A percentile compares a stretch with the other conserved stretches of the same genome.
These are phyloP conservation scores for Drechslera avenae DNA, from an alignment of 2,329 filamentous ascomycete species.

Conservation along the genomic window DNA sequence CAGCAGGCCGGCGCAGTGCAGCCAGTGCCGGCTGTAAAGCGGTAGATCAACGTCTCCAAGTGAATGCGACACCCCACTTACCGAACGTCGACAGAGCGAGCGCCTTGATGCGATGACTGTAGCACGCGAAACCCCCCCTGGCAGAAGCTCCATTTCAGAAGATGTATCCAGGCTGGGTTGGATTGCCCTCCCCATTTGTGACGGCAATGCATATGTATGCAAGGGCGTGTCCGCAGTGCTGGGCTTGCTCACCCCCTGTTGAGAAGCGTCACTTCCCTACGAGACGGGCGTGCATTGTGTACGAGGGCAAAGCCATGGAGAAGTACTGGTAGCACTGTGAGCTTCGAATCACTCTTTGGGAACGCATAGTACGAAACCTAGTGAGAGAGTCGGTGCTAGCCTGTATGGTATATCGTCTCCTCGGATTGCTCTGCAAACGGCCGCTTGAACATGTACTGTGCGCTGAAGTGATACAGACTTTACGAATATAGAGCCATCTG, in stretches of 20 bases:
- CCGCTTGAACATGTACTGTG: slow-evolving; percentile 22
- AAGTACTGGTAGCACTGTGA: slow-evolving; percentile 2
- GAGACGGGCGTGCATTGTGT: slow-evolving; percentile 21
- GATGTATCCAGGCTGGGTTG: not conserved
- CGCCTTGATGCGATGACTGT: slow-evolving; percentile 18
- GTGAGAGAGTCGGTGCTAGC: slow-evolving; percentile 25
- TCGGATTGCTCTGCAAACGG: slow-evolving; percentile 23
- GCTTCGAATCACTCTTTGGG: slow-evolving; percentile 16
- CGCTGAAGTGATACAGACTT: slow-evolving; percentile 32
- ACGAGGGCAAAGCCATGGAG: not conserved
- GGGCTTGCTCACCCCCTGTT: slow-evolving; percentile 14
- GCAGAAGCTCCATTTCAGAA: slow-evolving; percentile 11
- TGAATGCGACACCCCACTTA: slow-evolving; percentile 17
- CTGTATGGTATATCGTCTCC: slow-evolving; percentile 16
- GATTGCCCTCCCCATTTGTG: slow-evolving; percentile 18
- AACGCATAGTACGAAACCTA: slow-evolving; percentile 20
- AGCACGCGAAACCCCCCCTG: slow-evolving; percentile 21
- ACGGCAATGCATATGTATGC: slow-evolving; percentile 28
- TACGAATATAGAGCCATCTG: slow-evolving; percentile 32
- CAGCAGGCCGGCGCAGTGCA: slow-evolving; percentile 30
- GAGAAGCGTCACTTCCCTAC: slow-evolving; percentile 22
- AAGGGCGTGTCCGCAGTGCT: slow-evolving; percentile 29
- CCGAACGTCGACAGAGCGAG: slow-evolving; percentile 14
- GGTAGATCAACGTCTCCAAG: slow-evolving; percentile 12
- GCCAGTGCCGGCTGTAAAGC: slow-evolving; percentile 24